phyloP scores from a whole-genome alignment of 805 yeast species.

The Metschnikowia rubicola region DNA sequence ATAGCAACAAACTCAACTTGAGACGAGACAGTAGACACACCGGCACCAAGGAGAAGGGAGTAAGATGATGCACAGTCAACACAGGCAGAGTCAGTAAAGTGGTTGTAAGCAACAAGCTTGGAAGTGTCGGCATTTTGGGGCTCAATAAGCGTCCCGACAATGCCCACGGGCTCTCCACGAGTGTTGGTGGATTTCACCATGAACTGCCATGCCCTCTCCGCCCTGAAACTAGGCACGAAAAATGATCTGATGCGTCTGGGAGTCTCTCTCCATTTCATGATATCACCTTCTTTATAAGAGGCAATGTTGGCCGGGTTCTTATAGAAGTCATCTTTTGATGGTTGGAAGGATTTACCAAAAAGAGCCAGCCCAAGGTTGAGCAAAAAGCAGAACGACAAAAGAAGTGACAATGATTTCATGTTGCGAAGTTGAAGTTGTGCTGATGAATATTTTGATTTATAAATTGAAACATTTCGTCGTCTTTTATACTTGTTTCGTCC shows the following conservation, averaged over 20 bases:
- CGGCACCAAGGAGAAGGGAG: too few relatives aligned
- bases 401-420: background rate
- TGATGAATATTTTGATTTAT: background rate
- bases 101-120: conserved; percentile 21
- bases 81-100: conserved; percentile 21
- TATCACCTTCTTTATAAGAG: conserved; percentile 9
- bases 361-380: conserved; percentile 1
- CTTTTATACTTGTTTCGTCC: too few relatives aligned
- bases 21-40: too few relatives aligned
- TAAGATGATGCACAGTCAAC: conserved; percentile 22
- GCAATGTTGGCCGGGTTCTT: conserved; percentile 6
- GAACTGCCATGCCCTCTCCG: conserved; percentile 21
- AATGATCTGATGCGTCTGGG: conserved; percentile 1
- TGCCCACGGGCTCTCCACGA: conserved; percentile 19
- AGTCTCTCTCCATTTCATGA: conserved; percentile 6
- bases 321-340: conserved; percentile 11
- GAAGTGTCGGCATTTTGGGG: conserved; percentile 24
- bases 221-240: conserved; percentile 1
- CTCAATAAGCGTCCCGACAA: conserved; percentile 21
- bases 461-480: background rate
- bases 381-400: background rate
- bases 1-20: too few relatives aligned
- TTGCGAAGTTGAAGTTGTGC: background rate
- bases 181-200: conserved; percentile 22
- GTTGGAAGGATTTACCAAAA: conserved; percentile 1